phyloP scores from a whole-genome alignment of 2,329 filamentous ascomycete species.

The Paramyrothecium roridum region DNA sequence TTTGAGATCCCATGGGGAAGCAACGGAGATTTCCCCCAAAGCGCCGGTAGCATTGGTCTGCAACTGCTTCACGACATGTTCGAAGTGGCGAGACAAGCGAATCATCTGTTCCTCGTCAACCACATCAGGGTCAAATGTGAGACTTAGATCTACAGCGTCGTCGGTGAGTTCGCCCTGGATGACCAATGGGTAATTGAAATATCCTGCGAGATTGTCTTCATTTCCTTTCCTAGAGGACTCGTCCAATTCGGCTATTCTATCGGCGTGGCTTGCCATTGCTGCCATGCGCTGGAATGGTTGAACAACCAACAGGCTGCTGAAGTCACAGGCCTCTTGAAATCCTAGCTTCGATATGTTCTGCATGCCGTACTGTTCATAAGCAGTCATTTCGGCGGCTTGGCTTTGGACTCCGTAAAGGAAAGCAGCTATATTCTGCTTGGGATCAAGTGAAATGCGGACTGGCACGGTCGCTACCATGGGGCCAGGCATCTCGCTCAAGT shows the following conservation, averaged over 20 bases:
- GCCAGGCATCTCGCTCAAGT: constrained; percentile 6
- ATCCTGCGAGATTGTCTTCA: not conserved
- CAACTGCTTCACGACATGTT: not conserved
- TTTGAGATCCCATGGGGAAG: too few relatives aligned
- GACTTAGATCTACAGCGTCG: not conserved
- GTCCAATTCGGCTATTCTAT: too few relatives aligned
- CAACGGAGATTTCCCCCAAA: not conserved
- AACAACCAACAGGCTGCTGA: constrained; percentile 6
- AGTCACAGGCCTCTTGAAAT: constrained; percentile 6
- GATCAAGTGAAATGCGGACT: constrained; percentile 6
- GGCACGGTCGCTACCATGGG: constrained; percentile 12
- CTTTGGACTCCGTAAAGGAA: constrained; percentile 15
- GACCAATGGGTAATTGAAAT: not conserved
- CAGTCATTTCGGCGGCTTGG: constrained; percentile 15
- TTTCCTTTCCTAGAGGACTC: too few relatives aligned
- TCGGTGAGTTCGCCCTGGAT: not conserved
- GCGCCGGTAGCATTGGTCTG: not conserved
- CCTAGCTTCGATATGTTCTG: constrained; percentile 18
- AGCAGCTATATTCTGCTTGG: constrained; percentile 2
- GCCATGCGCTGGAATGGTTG: constrained; percentile 3
- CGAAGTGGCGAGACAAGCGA: not conserved
- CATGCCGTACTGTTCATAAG: constrained; percentile 20
- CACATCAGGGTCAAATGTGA: not conserved
- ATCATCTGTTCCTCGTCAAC: not conserved
- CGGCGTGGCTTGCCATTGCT: not conserved